Evolutionary conservation across 2,329 filamentous ascomycete species (phyloP).

Genomic region (Fusarium torreyae): DNA sequence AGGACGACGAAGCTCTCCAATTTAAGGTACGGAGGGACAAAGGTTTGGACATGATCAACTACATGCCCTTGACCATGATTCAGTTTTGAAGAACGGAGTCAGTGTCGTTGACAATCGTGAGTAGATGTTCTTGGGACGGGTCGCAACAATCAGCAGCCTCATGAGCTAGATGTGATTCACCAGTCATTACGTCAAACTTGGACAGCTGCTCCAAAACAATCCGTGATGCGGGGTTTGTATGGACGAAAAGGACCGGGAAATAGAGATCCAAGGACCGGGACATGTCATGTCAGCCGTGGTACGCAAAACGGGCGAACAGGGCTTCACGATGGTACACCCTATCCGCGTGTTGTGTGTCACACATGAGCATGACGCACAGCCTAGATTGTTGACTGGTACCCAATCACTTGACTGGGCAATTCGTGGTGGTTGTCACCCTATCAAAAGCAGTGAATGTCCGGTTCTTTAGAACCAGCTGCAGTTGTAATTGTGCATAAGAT

Average conservation of each 20-base stretch:
- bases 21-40: constrained; percentile 11
- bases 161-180: constrained; percentile 34
- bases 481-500: constrained; percentile 15
- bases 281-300: constrained; percentile 27
- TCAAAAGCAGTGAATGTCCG: constrained; percentile 23
- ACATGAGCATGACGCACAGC: constrained; percentile 20
- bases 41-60: constrained; percentile 22
- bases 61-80: constrained; percentile 22
- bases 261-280: constrained; percentile 11
- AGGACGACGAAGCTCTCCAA: constrained; percentile 5
- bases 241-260: not conserved
- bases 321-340: constrained; percentile 8
- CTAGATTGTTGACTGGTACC: constrained; percentile 7
- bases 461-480: constrained; percentile 13
- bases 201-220: constrained; percentile 2
- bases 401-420: constrained; percentile 35
- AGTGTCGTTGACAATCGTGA: constrained; percentile 12
- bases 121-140: constrained; percentile 4
- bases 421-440: constrained; percentile 7
- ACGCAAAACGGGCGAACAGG: constrained; percentile 7
- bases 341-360: constrained; percentile 28
- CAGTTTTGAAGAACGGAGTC: constrained; percentile 6
- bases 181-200: constrained; percentile 24
- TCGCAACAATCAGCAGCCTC: constrained; percentile 8
- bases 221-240: constrained; percentile 10